A percentile compares a stretch with the other conserved stretches of the same genome.
Evolutionary conservation across 768 basidiomycete species (phyloP).

Genomic region (Podaxis mareebaensis): DNA sequence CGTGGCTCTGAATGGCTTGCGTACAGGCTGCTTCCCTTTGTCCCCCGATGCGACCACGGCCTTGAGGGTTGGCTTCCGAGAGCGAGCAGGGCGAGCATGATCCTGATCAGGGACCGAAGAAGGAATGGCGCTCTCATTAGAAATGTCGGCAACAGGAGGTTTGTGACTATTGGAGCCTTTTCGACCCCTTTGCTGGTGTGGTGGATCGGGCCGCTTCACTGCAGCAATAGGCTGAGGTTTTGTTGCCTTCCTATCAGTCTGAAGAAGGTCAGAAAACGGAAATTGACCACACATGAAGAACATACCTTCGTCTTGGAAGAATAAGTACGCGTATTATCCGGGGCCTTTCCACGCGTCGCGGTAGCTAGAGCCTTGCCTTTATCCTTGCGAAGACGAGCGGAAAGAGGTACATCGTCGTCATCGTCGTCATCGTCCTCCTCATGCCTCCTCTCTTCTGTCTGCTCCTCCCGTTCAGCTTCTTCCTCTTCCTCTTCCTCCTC

Average conservation of each 20-base stretch:
- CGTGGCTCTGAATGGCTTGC: not conserved
- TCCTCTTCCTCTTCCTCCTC: slow-evolving; percentile 24
- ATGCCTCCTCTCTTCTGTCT: not conserved
- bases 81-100: slow-evolving; percentile 4
- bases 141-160: slow-evolving; percentile 16
- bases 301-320: slow-evolving; percentile 1
- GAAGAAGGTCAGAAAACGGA: not conserved
- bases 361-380: slow-evolving; percentile 15
- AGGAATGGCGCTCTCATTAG: slow-evolving; percentile 45
- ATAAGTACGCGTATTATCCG: not conserved
- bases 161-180: not conserved
- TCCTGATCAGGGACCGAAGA: slow-evolving; percentile 65
- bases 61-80: slow-evolving; percentile 8
- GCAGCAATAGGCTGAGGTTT: not conserved
- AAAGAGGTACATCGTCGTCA: slow-evolving; percentile 20
- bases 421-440: slow-evolving; percentile 9
- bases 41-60: not conserved
- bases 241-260: not conserved
- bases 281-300: not conserved
- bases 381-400: slow-evolving; percentile 6
- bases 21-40: slow-evolving; percentile 9
- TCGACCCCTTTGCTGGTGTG: not conserved
- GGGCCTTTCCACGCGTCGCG: not conserved
- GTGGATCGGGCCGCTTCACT: not conserved
- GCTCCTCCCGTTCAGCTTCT: slow-evolving; percentile 3